Conservation (phyloP, 805 yeast species). For the Wickerhamiella slavikovae region DNA sequence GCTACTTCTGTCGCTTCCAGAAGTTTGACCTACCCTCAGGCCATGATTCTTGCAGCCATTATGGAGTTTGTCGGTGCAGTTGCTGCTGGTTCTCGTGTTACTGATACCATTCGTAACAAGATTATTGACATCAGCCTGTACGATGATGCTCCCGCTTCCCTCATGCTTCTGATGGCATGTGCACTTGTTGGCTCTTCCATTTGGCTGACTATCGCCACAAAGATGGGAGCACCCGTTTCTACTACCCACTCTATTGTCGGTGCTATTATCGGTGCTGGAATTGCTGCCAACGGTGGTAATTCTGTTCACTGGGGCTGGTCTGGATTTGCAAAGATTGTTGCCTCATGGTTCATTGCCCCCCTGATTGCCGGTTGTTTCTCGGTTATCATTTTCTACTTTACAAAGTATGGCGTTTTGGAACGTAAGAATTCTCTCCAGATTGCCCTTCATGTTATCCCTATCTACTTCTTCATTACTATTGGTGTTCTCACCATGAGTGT, state of each 20-base stretch:
- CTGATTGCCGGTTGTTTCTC: constrained; percentile 45
- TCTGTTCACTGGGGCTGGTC: constrained; percentile 56
- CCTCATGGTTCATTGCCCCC: constrained; percentile 71
- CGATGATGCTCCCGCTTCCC: constrained; percentile 38
- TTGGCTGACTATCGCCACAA: constrained; percentile 51
- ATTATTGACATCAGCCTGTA: constrained; percentile 34
- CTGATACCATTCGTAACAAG: constrained; percentile 49
- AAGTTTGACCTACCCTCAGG: constrained; percentile 52
- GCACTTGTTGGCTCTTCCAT: constrained; percentile 54
- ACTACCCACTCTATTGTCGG: constrained; percentile 68
- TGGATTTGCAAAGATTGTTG: constrained; percentile 41
- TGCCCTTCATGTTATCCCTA: constrained; percentile 38
- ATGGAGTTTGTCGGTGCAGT: constrained; percentile 62
- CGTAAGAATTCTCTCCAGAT: constrained; percentile 28
- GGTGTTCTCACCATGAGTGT: constrained; percentile 52
- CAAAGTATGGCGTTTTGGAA: constrained; percentile 43
- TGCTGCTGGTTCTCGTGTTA: constrained; percentile 51
- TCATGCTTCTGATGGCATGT: constrained; percentile 56
- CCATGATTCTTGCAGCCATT: constrained; percentile 47
- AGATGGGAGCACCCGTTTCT: constrained; percentile 57
- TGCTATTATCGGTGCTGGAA: constrained; percentile 52
- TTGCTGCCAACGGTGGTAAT: constrained; percentile 46
- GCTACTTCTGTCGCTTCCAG: constrained; percentile 59
- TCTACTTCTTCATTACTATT: constrained; percentile 38
- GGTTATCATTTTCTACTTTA: constrained; percentile 32